phyloP scores from a whole-genome alignment of 371 early-diverging fungal species.

The Phascolomyces articulosus region DNA sequence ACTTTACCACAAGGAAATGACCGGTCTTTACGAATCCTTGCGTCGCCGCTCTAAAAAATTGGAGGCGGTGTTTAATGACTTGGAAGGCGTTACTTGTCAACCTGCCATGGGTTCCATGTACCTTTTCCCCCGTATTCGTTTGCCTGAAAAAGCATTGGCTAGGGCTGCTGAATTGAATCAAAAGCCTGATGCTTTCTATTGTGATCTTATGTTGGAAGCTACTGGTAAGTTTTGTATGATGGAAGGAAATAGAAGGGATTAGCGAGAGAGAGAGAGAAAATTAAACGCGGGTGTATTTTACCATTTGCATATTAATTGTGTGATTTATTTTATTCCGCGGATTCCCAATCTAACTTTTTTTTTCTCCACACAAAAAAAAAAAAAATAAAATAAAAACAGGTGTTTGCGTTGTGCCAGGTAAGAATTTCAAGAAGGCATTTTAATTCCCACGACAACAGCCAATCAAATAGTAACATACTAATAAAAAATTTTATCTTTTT shows the following conservation, averaged over 20 bases:
- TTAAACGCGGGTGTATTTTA: too few species aligned
- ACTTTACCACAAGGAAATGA: constrained; percentile 74
- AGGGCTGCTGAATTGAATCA: constrained; percentile 67
- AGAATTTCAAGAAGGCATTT: neutral
- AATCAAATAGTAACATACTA: constrained; percentile 11
- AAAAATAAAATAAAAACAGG: neutral
- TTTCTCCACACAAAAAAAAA: too few species aligned
- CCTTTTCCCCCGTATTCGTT: constrained; percentile 84
- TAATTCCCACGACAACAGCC: constrained; percentile 9
- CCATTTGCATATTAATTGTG: too few species aligned
- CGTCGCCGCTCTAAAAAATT: constrained; percentile 80
- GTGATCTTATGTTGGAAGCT: constrained; percentile 63
- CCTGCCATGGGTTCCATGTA: constrained; percentile 95
- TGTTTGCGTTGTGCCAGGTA: constrained; percentile 18
- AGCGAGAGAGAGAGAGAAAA: too few species aligned
- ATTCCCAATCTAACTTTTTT: too few species aligned
- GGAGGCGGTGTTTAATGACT: constrained; percentile 75
- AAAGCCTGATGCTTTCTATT: constrained; percentile 75
- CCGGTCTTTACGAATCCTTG: constrained; percentile 82
- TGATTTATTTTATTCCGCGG: too few species aligned
- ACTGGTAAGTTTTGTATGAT: constrained; percentile 64
- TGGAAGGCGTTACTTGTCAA: constrained; percentile 91
- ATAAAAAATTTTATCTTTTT: constrained; percentile 2
- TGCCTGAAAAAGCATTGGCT: constrained; percentile 76
- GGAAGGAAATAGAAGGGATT: too few species aligned